Evolutionary conservation across 352 stramenopile species (phyloP), one percentile per base, ranked within the genome.

Genomic region (Phytophthora rubi): DNA sequence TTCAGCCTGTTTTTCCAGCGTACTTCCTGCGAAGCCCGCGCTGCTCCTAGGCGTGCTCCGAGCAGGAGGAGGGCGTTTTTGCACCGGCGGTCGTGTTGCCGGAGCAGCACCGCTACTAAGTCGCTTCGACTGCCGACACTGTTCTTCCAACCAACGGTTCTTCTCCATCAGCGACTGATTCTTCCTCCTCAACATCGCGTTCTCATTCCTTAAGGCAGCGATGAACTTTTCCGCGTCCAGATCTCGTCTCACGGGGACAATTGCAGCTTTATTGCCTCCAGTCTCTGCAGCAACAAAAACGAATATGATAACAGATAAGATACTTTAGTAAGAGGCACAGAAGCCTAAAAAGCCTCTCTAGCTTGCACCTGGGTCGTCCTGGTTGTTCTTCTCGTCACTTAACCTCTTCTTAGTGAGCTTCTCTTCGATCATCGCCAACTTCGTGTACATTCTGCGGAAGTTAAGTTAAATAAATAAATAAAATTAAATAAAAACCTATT

Each of bases 351-450:
- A 30, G 28, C 28, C 3, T 30, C 3, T 21, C 16, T 49, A 7
- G 9, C 1, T 16, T 16, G 60, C 44, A 88, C 80, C 79, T 53
- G 67, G 56, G 13, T 90, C 83, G 8, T 89, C 75, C 37, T 92
- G 82, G 60, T 94, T 92, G 62, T 84, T 82, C 49, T 72, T 80
- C 13, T 70, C 79, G 16, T 89, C 75, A 0, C 30, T 65, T 42
- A 83, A 68, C 15, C 76, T 72, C 56, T 88, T 95, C 61, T 92
- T 94, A 73, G 89, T 92, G 35, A 97, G 75, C 35, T 82, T 81
- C 44, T 95, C 88, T 59, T 96, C 90, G 56, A 96, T 94, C 30
- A 96, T 94, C 51, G 88, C 88, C 55, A 97, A 61, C 68, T 97
- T 96, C 2, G 90, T 96, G 67, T 89, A 95, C 89, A 97, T 96